A percentile compares a stretch with the other conserved stretches of the same genome.
Evolutionary conservation across 1,284 basidiomycete species (phyloP).

Genomic region (Chiua sp.): DNA sequence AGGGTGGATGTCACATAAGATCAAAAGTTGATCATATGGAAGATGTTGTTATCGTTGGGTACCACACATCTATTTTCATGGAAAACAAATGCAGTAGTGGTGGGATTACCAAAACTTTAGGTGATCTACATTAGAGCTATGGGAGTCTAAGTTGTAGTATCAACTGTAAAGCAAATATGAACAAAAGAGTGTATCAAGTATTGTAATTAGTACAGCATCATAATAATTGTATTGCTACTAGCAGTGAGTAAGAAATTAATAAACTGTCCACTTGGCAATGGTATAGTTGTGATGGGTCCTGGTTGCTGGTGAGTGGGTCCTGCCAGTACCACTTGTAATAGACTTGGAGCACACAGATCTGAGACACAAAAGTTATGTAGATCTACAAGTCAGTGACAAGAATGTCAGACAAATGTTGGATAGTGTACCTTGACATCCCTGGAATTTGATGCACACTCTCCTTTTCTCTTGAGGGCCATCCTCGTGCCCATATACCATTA

Average conservation of each 20-base stretch:
- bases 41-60: constrained; percentile 2
- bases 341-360: background rate
- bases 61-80: background rate
- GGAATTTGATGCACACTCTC: background rate
- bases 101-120: background rate
- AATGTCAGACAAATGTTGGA: background rate
- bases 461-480: background rate
- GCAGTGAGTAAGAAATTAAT: background rate
- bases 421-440: background rate
- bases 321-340: too few species aligned
- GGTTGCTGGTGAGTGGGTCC: background rate
- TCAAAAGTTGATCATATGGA: background rate
- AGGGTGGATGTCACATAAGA: background rate
- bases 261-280: background rate
- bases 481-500: background rate
- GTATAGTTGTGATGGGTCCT: background rate
- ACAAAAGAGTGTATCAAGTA: background rate
- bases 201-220: too few species aligned
- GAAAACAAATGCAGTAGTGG: constrained; percentile 3
- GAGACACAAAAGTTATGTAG: background rate
- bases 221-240: too few species aligned
- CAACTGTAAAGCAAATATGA: too few species aligned
- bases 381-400: background rate
- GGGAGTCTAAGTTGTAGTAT: background rate
- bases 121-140: background rate